Percentiles rank a stretch among this genome's conserved stretches.
These are phyloP conservation scores for Ostreobium quekettii DNA, from an alignment of 139 green algal species.

Conservation along the genomic window DNA sequence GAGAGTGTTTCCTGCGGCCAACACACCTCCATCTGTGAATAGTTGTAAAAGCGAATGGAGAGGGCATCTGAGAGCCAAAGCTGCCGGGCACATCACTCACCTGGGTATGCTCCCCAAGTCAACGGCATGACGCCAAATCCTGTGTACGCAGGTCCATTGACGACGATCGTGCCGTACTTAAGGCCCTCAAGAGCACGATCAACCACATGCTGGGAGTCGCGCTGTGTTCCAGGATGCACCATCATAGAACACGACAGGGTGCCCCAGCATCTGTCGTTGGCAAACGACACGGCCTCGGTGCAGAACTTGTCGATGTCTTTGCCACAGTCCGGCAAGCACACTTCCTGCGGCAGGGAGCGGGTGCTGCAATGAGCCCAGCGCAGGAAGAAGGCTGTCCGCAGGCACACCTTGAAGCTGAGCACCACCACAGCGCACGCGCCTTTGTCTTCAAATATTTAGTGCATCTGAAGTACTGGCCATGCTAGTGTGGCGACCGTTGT, in stretches of 20 bases:
- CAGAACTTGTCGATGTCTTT: slow-evolving; percentile 45
- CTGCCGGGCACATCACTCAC: slow-evolving; percentile 13
- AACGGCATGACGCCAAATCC: slow-evolving; percentile 43
- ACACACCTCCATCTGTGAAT: background rate
- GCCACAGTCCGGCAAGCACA: slow-evolving; percentile 36
- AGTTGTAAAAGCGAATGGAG: background rate
- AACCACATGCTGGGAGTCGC: slow-evolving; percentile 20
- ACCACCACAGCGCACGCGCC: too few species aligned
- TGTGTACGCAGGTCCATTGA: slow-evolving; percentile 52
- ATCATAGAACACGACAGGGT: slow-evolving; percentile 53
- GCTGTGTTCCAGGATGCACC: slow-evolving; percentile 40
- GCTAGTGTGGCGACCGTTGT: background rate
- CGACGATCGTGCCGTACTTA: slow-evolving; percentile 55
- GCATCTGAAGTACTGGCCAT: too few species aligned
- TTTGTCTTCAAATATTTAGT: too few species aligned
- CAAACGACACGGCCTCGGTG: slow-evolving; percentile 36
- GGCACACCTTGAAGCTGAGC: too few species aligned
- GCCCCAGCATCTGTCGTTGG: slow-evolving; percentile 62
- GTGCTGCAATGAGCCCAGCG: background rate
- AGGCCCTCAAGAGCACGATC: slow-evolving; percentile 48
- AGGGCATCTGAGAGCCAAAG: background rate
- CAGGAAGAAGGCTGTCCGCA: background rate
- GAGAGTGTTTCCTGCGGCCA: slow-evolving; percentile 2
- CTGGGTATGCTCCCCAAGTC: slow-evolving; percentile 64
- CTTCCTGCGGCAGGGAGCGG: slow-evolving; percentile 33